phyloP scores from a whole-genome alignment of 306 rosid genomes.

The Cucurbita moschata region DNA sequence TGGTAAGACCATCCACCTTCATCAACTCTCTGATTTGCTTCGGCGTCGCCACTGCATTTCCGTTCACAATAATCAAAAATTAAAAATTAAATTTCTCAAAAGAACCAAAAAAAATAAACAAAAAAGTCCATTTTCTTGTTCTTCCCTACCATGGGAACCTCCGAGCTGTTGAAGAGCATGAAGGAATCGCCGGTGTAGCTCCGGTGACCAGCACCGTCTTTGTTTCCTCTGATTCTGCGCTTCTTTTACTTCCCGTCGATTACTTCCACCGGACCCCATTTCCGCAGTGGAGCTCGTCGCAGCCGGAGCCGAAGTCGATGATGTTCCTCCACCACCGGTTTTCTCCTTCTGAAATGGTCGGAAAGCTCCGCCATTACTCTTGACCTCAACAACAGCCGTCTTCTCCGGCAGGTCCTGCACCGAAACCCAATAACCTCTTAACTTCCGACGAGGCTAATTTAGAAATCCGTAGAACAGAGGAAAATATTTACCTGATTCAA shows the following conservation, averaged over 20 bases:
- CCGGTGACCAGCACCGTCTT: conserved; percentile 84
- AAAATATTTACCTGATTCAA: conserved; percentile 28
- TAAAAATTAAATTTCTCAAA: background rate
- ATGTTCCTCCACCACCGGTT: background rate
- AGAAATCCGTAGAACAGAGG: background rate
- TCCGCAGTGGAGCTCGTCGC: conserved; percentile 40
- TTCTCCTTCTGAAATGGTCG: conserved; percentile 71
- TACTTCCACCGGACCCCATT: conserved; percentile 20
- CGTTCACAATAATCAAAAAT: background rate
- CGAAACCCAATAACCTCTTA: background rate
- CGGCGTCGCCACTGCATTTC: conserved; percentile 64
- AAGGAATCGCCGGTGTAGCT: conserved; percentile 69
- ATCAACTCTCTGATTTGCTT: conserved; percentile 81
- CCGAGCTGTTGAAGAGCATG: conserved; percentile 81
- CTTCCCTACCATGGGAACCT: conserved; percentile 53
- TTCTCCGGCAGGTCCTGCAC: conserved; percentile 49
- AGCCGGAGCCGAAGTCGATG: conserved; percentile 18
- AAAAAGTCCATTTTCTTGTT: background rate
- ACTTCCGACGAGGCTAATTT: background rate
- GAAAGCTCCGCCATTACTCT: conserved; percentile 64
- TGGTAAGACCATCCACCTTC: conserved; percentile 95
- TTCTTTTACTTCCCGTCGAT: conserved; percentile 47
- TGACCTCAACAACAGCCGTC: conserved; percentile 50
- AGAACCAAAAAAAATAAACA: background rate
- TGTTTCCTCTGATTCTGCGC: conserved; percentile 53